Base-by-base conservation (phyloP, 306 rosid species). In the Quercus mongolica region DNA sequence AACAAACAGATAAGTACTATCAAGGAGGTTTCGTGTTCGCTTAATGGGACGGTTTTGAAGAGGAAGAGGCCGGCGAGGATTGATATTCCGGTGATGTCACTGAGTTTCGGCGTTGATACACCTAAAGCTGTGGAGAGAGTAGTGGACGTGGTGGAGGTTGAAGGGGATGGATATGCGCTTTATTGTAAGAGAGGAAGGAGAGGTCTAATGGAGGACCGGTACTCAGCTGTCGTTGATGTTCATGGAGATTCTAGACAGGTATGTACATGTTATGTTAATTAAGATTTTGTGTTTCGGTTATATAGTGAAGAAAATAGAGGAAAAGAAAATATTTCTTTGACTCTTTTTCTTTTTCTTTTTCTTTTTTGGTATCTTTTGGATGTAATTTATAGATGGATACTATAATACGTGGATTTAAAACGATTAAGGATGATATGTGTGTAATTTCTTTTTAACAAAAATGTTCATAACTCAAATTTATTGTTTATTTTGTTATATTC, bases 161-260 rank as follows among this genome's bases (percentile, higher is more conserved):
- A 86, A 57, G 88, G 41, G 12, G 86, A 83, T 23, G 89, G 78
- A 3, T 88, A 83, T 31, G 86, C 91, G 25, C 86, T 88, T 52
- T 85, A 76, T 65, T 88, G 89, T 69, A 88, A 88, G 72, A 71
- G 88, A 79, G 91, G 91, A n/a, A 86, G 79, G 35, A 67, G 89
- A 28, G 84, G 85, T 25, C 44, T 19, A 0, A 83, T 86, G 79
- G 88, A 88, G 88, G 88, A 88, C 77, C 88, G 91, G 3, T 88
- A 85, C 81, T 83, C 91, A 1, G 91, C 86, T 1, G 62, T 69
- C 4, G 85, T 81, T 56, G 82, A 82, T 56, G 79, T 69, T 58
- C 81, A 56, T 6, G 82, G 76, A 51, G 84, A 85, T 80, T 85
- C 87, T 54, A 69, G 62, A 54, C 91, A 83, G 86, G 91, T 88